Percentiles rank a stretch among this genome's conserved stretches.
These are phyloP conservation scores for Tuber calosporum DNA, from an alignment of 495 filamentous ascomycete genomes.

Conservation along the genomic window DNA sequence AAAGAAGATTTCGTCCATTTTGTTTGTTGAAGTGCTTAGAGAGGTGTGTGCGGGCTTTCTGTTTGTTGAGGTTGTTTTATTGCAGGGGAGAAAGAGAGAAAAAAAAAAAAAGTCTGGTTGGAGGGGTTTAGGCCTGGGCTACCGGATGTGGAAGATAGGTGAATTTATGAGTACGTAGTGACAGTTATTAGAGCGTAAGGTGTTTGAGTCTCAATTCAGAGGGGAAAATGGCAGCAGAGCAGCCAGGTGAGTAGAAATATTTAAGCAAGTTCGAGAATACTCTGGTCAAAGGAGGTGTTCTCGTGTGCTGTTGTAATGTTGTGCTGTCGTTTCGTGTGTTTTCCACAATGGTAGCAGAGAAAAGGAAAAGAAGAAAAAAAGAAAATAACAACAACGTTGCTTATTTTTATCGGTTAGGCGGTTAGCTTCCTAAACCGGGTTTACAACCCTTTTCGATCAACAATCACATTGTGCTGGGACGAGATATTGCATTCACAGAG, in stretches of 20 bases:
- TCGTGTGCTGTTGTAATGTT: slow-evolving; percentile 9
- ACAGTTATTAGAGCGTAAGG: not conserved
- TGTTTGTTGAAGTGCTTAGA: slow-evolving; percentile 7
- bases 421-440: not conserved
- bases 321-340: slow-evolving; percentile 13
- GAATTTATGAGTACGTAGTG: not conserved
- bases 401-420: slow-evolving; percentile 27
- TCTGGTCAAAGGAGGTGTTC: slow-evolving; percentile 21
- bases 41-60: not conserved
- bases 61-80: not conserved
- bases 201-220: not conserved
- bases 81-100: too few species aligned
- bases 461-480: not conserved
- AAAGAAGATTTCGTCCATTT: slow-evolving; percentile 28
- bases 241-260: not conserved
- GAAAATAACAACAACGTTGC: slow-evolving; percentile 26
- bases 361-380: slow-evolving; percentile 8
- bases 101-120: not conserved
- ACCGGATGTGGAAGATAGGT: not conserved
- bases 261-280: slow-evolving; percentile 7
- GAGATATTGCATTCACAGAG: not conserved
- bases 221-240: not conserved
- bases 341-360: slow-evolving; percentile 4
- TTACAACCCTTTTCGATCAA: not conserved
- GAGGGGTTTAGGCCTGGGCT: not conserved